Percentiles rank a stretch among this genome's conserved stretches.
These are phyloP conservation scores for Trypanosomatidae sp. DNA, from an alignment of 208 protist species.

Conservation along the genomic window DNA sequence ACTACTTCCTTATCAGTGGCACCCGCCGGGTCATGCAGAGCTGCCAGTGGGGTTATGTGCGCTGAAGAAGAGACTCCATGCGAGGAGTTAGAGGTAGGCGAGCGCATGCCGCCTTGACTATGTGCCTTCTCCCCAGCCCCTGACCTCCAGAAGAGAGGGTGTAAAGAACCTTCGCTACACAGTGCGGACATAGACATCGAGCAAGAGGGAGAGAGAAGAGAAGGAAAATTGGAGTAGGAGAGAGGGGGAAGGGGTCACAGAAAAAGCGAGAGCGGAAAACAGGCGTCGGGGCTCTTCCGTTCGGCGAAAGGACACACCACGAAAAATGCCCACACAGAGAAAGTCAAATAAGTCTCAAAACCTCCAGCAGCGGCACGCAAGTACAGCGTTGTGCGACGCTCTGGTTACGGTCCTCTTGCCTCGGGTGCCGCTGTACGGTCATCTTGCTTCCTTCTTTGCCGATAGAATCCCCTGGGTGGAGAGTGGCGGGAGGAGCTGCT, in stretches of 20 bases:
- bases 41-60: neutral
- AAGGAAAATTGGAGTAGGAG: neutral
- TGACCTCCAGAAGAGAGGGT: neutral
- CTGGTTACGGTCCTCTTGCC: neutral
- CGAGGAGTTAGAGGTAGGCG: neutral
- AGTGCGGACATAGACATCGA: neutral
- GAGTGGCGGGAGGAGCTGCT: neutral
- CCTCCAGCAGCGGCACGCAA: neutral
- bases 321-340: neutral
- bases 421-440: neutral
- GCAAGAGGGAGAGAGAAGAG: neutral
- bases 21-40: neutral
- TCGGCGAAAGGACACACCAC: neutral
- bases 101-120: neutral
- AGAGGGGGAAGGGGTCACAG: neutral
- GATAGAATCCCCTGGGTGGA: neutral
- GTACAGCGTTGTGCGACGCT: neutral
- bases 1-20: conserved; percentile 7
- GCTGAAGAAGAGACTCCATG: neutral
- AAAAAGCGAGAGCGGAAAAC: neutral
- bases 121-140: neutral
- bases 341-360: neutral
- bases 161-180: neutral
- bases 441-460: neutral
- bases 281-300: neutral